Evolutionary conservation across 768 basidiomycete species (phyloP), one percentile per base, ranked within the genome.

Genomic region (Hygrophoropsis aurantiaca): DNA sequence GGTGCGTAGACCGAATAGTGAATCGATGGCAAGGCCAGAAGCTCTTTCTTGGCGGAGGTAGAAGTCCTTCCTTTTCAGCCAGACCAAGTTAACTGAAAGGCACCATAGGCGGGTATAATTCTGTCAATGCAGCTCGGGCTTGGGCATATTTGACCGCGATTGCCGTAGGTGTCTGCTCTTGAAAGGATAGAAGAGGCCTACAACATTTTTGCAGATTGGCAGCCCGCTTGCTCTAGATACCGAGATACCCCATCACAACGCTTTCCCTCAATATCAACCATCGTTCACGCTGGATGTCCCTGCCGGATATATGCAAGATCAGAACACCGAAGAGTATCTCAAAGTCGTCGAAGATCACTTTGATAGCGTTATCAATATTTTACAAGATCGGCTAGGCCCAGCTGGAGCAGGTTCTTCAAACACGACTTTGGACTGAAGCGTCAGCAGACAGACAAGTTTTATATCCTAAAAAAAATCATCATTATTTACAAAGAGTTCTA

Each of bases 111-210:
- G 94, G 94, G 0, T 97, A 98, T 61, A 74, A 88, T 55, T 79
- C 81, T 4, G 70, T 89, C 2, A 94, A 94, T 55, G 84, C 84
- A 1, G 93, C 94, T 0, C 78, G 93, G 11, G 89, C 90, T 0
- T 97, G 92, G 91, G 74, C 90, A 1, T 82, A 82, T 57, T 67
- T 94, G 15, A 95, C 93, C 1, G 85, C 86, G 0, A 67, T 89
- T 4, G 79, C 80, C 23, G 89, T 92, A 55, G 51, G 86, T 70
- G 38, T 32, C 41, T 45, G 26, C 43, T 8, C 34, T 18, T 11
- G 32, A 39, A 42, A 15, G 26, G 30, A 8, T n/a, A 16, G 16
- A 19, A 11, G 35, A 34, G 50, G 33, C 51, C 42, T 39, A 18
- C 8, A 25, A 20, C 16, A 18, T 49, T 8, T 40, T 20, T 25